Evolutionary conservation across 2,329 filamentous ascomycete species (phyloP), one percentile per base, ranked within the genome.

Genomic region (Hawksworthiomyces lignivorus): DNA sequence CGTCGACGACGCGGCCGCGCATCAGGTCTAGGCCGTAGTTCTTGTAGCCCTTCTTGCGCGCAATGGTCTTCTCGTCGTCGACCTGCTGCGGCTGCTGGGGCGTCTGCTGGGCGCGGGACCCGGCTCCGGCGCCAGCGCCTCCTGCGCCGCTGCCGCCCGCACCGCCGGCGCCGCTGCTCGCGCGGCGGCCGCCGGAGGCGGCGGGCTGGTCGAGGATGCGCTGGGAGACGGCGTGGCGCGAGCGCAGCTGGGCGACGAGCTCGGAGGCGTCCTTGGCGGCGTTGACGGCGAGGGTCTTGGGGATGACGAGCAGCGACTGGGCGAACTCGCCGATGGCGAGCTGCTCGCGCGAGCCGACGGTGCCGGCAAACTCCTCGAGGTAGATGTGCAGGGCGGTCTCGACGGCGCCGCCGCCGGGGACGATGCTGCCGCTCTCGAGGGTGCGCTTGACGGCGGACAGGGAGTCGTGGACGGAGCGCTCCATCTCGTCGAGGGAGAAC

Each of bases 321-420:
- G 92, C 92, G 57, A 98, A 98, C 65, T 96, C 90, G 60, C 87
- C 92, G 59, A 98, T 97, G 50, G 92, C 92, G 40, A 98, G 81
- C 70, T 98, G 92, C 68, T 98, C 92, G 55, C 92, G 82, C 41
- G 90, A 97, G 52, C 90, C 88, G 48, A 98, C 90, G 28, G 92
- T 97, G 55, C 92, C 90, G 40, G 92, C 92, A 65, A 94, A 98
- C 67, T 98, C 92, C 70, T 98, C 92, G 26, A 98, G 78, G 69
- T 97, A 98, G 61, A 98, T 98, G 70, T 97, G 92, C 51, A 98
- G 77, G 36, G 92, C 92, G n/a, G 92, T 97, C 72, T 98, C 92
- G 18, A 96, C 90, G 32, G 92, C 92, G 59, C 90, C 92, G 52
- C 92, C 92, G 52, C 92, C 92, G 14, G 92, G 92, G 29, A 98